These are phyloP conservation scores for Penicillium waksmanii DNA, from an alignment of 495 filamentous ascomycete genomes.

Conservation along the genomic window DNA sequence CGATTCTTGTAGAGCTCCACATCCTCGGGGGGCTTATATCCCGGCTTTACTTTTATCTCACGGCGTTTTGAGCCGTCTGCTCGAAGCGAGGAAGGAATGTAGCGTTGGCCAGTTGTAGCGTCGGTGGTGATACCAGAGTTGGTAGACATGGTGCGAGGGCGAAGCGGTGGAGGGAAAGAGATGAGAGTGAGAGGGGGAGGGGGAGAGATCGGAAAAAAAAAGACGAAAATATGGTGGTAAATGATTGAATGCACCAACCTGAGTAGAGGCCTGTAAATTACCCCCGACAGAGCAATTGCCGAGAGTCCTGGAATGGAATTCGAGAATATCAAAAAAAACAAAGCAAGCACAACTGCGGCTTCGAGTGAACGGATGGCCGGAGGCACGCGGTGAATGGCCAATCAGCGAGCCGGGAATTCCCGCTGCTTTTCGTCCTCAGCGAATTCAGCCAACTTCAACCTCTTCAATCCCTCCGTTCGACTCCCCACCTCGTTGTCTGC, in stretches of 20 bases:
- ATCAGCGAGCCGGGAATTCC: conserved; percentile 52
- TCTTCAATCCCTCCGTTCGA: conserved; percentile 11
- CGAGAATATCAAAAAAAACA: conserved; percentile 7
- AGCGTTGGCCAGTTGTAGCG: conserved; percentile 71
- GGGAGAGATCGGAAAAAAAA: background rate
- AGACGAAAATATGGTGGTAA: background rate
- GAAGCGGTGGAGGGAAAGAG: background rate
- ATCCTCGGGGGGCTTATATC: conserved; percentile 94
- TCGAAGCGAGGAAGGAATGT: conserved; percentile 84
- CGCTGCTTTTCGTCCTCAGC: conserved; percentile 42
- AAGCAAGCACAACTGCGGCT: conserved; percentile 2
- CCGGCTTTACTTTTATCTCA: conserved; percentile 90
- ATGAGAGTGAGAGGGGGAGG: background rate
- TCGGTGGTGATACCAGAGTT: conserved; percentile 77
- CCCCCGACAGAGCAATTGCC: too few species aligned
- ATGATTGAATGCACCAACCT: too few species aligned
- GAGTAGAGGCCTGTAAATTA: too few species aligned
- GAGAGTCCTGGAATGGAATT: background rate
- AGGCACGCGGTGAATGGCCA: conserved; percentile 32
- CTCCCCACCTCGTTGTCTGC: conserved; percentile 18
- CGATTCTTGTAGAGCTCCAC: conserved; percentile 96
- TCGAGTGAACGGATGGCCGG: conserved; percentile 30
- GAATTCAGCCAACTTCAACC: conserved; percentile 28
- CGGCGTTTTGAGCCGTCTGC: conserved; percentile 86
- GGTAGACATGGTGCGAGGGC: conserved; percentile 27